Percentiles rank a stretch among this genome's conserved stretches.
These are phyloP conservation scores for Jaapia argillacea DNA, from an alignment of 768 basidiomycete genomes.

Conservation along the genomic window DNA sequence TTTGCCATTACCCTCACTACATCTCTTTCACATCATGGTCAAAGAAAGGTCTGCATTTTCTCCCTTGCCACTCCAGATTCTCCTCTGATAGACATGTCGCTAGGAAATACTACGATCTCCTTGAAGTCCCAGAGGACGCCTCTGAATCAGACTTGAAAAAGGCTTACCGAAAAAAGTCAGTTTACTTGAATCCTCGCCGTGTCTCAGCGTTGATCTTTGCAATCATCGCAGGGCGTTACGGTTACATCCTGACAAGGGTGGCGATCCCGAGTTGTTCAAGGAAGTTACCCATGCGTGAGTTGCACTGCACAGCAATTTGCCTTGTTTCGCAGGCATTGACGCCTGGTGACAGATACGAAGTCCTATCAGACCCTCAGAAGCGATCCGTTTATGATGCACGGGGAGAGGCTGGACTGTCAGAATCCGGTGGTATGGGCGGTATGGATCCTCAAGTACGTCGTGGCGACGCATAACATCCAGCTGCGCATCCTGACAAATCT, in stretches of 20 bases:
- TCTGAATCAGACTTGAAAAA: conserved; percentile 87
- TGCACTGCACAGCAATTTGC: conserved; percentile 7
- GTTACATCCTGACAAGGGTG: conserved; percentile 89
- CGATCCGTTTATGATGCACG: conserved; percentile 78
- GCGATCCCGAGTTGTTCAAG: conserved; percentile 95
- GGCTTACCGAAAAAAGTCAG: conserved; percentile 88
- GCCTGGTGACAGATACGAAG: conserved; percentile 71
- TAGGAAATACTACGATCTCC: conserved; percentile 89
- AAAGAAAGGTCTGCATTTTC: conserved; percentile 66
- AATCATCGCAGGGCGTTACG: conserved; percentile 67
- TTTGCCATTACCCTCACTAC: conserved; percentile 4
- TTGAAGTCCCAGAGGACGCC: conserved; percentile 73
- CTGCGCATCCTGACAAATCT: not conserved
- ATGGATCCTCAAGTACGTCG: conserved; percentile 83
- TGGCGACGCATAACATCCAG: not conserved
- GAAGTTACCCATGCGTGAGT: conserved; percentile 92
- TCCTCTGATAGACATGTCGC: conserved; percentile 5
- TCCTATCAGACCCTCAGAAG: conserved; percentile 82
- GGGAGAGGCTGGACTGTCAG: conserved; percentile 86
- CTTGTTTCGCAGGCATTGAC: conserved; percentile 7
- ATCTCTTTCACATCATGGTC: conserved; percentile 38
- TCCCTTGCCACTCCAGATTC: conserved; percentile 13
- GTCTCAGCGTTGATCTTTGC: conserved; percentile 5
- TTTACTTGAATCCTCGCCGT: conserved; percentile 1
- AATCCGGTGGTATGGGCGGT: conserved; percentile 83